phyloP scores from a whole-genome alignment of 495 filamentous ascomycete species.

The Lasiosphaeria hispida region DNA sequence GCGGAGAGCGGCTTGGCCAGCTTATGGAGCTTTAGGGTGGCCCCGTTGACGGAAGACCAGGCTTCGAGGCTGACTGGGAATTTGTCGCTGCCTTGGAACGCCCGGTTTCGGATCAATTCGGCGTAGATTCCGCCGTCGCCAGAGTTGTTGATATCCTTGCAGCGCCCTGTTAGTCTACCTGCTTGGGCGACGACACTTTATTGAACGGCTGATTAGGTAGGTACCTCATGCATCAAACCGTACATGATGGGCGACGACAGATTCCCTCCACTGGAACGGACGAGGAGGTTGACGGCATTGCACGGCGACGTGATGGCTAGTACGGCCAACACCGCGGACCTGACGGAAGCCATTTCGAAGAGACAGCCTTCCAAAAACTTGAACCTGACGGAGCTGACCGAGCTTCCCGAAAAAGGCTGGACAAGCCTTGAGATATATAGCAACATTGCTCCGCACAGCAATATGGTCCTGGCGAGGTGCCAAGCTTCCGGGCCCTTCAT shows the following conservation, averaged over 20 bases:
- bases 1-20: slow-evolving; percentile 48
- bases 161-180: not conserved
- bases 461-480: not conserved
- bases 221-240: slow-evolving; percentile 42
- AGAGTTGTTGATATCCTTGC: slow-evolving; percentile 68
- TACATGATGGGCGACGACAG: slow-evolving; percentile 36
- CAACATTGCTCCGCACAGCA: no score
- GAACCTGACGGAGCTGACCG: no score
- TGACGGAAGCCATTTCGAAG: not conserved
- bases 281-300: slow-evolving; percentile 30
- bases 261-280: slow-evolving; percentile 38
- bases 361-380: not conserved
- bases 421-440: no score
- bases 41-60: slow-evolving; percentile 55
- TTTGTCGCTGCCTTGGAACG: slow-evolving; percentile 51
- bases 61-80: slow-evolving; percentile 45
- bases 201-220: not conserved
- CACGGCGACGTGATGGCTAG: slow-evolving; percentile 7
- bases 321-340: not conserved
- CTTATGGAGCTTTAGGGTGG: slow-evolving; percentile 48
- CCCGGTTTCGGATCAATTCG: slow-evolving; percentile 69
- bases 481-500: not conserved
- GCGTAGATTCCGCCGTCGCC: slow-evolving; percentile 77
- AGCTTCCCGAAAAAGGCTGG: no score
- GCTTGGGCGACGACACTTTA: not conserved